Percentiles rank a stretch among this genome's conserved stretches.
phyloP scores from a whole-genome alignment of 2,329 filamentous ascomycete species.

The Verticillium albo-atrum region DNA sequence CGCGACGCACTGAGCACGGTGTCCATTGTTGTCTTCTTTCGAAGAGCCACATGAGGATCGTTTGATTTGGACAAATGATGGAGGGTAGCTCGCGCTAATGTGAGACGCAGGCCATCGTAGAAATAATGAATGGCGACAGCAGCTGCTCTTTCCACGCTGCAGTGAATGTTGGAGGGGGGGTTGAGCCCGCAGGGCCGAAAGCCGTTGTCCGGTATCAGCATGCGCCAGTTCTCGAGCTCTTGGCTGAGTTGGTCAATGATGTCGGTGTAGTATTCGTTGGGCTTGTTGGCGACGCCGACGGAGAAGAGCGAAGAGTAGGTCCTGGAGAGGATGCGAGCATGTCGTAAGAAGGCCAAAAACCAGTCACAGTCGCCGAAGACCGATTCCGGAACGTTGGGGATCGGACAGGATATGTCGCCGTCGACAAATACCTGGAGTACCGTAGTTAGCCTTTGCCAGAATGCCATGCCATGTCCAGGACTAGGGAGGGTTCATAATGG shows the following conservation, averaged over 20 bases:
- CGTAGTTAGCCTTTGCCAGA: neutral
- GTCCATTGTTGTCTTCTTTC: slow-evolving; percentile 11
- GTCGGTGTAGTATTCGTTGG: slow-evolving; percentile 17
- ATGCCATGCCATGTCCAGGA: too few species aligned
- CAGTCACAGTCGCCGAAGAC: slow-evolving; percentile 18
- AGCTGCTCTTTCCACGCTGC: neutral
- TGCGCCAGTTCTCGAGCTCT: slow-evolving; percentile 23
- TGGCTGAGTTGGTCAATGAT: slow-evolving; percentile 18
- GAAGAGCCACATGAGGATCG: slow-evolving; percentile 6
- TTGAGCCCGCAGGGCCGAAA: slow-evolving; percentile 10
- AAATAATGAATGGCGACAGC: slow-evolving; percentile 15
- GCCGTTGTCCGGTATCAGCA: slow-evolving; percentile 16
- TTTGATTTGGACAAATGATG: slow-evolving; percentile 8
- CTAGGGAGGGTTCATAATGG: too few species aligned
- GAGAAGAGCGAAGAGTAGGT: slow-evolving; percentile 23
- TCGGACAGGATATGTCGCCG: slow-evolving; percentile 23
- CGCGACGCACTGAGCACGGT: slow-evolving; percentile 14
- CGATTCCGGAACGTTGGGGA: slow-evolving; percentile 18
- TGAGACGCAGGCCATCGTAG: slow-evolving; percentile 21
- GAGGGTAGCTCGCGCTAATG: slow-evolving; percentile 19
- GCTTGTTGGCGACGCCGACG: slow-evolving; percentile 18
- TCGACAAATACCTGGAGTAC: slow-evolving; percentile 20
- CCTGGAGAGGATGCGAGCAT: slow-evolving; percentile 21
- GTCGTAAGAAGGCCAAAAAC: slow-evolving; percentile 18
- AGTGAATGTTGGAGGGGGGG: slow-evolving; percentile 5